Conservation (phyloP, 345 rosid genomes). For the Sisymbrium irio region DNA sequence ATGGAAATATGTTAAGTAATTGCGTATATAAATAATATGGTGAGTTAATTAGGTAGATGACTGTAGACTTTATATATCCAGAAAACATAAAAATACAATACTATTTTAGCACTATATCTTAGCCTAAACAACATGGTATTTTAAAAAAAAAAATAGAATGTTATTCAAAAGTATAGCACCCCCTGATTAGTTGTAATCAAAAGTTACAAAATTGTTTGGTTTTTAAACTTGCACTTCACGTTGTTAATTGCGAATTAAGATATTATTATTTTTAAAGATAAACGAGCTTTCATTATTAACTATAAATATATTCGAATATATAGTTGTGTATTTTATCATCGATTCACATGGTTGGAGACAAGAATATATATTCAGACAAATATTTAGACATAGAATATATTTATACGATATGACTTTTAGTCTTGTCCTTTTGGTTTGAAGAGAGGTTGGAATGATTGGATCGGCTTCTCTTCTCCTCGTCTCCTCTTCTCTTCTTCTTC, state of each 20-base stretch:
- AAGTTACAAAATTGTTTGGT: background rate
- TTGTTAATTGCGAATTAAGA: background rate
- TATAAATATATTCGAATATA: constrained; percentile 5
- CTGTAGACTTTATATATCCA: background rate
- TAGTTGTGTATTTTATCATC: background rate
- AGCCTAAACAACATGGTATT: background rate
- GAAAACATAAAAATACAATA: background rate
- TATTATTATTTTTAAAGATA: background rate
- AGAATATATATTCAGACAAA: constrained; percentile 29
- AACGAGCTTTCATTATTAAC: background rate
- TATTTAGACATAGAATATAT: constrained; percentile 22
- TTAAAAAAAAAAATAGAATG: background rate
- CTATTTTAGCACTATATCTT: background rate
- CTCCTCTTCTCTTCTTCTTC: constrained; percentile 11
- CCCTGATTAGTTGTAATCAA: background rate
- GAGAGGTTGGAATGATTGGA: constrained; percentile 26
- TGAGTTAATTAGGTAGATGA: background rate
- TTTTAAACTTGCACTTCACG: background rate
- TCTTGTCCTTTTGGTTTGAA: constrained; percentile 23
- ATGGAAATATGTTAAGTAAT: too few species aligned
- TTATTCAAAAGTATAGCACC: background rate
- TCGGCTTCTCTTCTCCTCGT: constrained; percentile 29
- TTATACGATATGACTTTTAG: constrained; percentile 21
- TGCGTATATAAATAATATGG: too few species aligned
- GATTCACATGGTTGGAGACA: constrained; percentile 17